Base-by-base conservation (phyloP, 306 rosid genomes). In the Senna tora region DNA sequence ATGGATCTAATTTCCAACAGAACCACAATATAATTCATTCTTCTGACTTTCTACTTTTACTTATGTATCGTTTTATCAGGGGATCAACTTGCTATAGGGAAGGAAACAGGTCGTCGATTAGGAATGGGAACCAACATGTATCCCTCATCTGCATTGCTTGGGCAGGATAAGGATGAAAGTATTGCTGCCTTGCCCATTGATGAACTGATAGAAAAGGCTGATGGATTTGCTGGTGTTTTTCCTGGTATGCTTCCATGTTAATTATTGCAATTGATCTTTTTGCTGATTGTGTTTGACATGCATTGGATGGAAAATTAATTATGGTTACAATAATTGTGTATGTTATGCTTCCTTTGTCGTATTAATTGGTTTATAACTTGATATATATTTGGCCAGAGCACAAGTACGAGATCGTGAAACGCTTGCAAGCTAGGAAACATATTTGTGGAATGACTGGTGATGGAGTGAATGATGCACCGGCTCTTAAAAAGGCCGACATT, bases 91-190 rank as follows among this genome's bases (percentile, higher is more conserved):
- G 98, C 98, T 20, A 94, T 94, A 28, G 98, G 97, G 71, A 94
- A 94, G 91, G 98, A 94, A 85, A 94, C 98, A 5, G 98, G 98
- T 30, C 98, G 98, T 60, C 90, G 98, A 32, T 82, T 94, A 87
- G 98, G 98, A 82, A 94, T 94, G 98, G 98, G 98, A 64, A 94
- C 97, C 76, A 94, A 94, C 71, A 94, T 94, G 97, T 94, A 94
- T 82, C 98, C 98, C 55, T 86, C 98, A 63, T 94, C 98, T 75
- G 98, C 98, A 65, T 86, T 94, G 77, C 82, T 94, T 72, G 98
- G 98, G 58, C 98, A 94, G 80, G 52, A 91, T 71, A 94, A 91
- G 87, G 98, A 94, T 43, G 98, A 89, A 71, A 91, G 97, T 0
- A 94, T 94, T 75, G 82, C 78, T n/a, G 91, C 98, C 75, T 81